A percentile compares a stretch with the other conserved stretches of the same genome.
Evolutionary conservation across 2,329 filamentous ascomycete species (phyloP).

Genomic region (Trichoderma semiorbis): DNA sequence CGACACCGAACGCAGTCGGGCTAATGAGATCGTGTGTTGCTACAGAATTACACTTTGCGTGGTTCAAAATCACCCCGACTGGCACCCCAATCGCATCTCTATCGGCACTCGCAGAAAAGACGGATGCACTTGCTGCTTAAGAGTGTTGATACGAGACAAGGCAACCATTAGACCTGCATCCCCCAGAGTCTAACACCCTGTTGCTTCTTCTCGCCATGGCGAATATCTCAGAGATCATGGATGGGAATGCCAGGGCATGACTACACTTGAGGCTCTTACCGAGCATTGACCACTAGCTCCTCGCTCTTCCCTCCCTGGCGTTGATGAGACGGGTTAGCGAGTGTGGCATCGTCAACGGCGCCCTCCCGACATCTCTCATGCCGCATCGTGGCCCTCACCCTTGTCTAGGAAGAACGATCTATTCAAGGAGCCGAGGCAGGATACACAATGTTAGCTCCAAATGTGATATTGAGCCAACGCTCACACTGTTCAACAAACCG

Average conservation of each 20-base stretch:
- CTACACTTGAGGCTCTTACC: neutral
- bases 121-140: neutral
- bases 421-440: neutral
- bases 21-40: neutral
- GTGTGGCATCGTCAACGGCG: neutral
- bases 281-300: neutral
- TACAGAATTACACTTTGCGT: neutral
- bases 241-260: neutral
- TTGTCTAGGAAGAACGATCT: neutral
- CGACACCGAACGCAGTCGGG: neutral
- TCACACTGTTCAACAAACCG: neutral
- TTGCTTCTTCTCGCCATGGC: neutral
- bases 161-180: neutral
- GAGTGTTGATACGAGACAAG: neutral
- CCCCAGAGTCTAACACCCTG: neutral
- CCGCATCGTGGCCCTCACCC: neutral
- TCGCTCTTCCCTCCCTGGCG: neutral
- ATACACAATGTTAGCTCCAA: neutral
- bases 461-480: neutral
- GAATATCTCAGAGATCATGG: neutral
- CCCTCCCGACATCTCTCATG: neutral
- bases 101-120: neutral
- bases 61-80: neutral
- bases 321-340: neutral
- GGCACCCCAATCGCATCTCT: neutral